Evolutionary conservation across 345 rosid genomes (phyloP).

Genomic region (Odontarrhena argentea): DNA sequence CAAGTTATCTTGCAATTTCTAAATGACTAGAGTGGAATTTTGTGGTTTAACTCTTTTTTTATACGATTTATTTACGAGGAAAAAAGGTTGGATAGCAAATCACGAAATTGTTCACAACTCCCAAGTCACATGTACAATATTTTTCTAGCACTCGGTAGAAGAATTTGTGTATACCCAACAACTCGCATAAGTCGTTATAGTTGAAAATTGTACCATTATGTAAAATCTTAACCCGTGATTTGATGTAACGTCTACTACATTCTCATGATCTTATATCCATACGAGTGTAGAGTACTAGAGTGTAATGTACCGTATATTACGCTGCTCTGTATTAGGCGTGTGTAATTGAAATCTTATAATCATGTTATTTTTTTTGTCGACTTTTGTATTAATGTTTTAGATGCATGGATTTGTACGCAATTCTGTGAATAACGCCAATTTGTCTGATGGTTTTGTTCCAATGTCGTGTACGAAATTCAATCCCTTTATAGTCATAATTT

Average conservation of each 20-base stretch:
- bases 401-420: conserved; percentile 35
- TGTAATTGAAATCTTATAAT: not conserved
- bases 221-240: conserved; percentile 32
- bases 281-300: too few relatives aligned
- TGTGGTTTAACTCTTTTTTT: not conserved
- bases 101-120: conserved; percentile 22
- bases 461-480: conserved; percentile 29
- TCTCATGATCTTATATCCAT: not conserved
- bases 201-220: conserved; percentile 18
- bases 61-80: too few relatives aligned
- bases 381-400: conserved; percentile 3
- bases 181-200: conserved; percentile 12
- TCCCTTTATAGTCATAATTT: conserved; percentile 22
- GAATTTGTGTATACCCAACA: conserved; percentile 24
- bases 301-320: too few relatives aligned
- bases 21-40: not conserved
- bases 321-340: not conserved
- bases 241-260: conserved; percentile 33
- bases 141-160: conserved; percentile 34
- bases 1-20: conserved; percentile 1
- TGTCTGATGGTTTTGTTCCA: conserved; percentile 14
- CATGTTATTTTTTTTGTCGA: conserved; percentile 8
- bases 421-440: conserved; percentile 25
- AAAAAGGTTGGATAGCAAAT: conserved; percentile 16
- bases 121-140: conserved; percentile 22